Evolutionary conservation across 208 protist genomes (phyloP).

Genomic region (Leishmania braziliensis): DNA sequence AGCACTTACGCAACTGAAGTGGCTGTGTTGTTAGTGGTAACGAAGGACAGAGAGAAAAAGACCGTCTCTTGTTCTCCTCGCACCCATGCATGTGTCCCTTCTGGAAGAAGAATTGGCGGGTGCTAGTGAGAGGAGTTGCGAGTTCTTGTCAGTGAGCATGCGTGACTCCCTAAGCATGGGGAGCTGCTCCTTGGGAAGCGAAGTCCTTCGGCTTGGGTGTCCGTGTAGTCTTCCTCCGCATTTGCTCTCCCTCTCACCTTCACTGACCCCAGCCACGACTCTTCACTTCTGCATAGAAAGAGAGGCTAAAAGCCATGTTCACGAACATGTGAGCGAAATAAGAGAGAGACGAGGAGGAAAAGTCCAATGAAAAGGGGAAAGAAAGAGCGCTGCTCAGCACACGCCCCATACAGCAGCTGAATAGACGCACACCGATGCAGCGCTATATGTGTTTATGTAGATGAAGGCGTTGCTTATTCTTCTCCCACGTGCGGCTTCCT

Average conservation of each 20-base stretch:
- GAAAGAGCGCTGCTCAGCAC: neutral
- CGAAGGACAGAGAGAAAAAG: neutral
- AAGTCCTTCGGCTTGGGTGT: neutral
- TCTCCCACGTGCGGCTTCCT: neutral
- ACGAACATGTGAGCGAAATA: neutral
- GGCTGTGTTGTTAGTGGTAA: neutral
- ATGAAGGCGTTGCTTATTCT: neutral
- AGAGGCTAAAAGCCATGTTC: neutral
- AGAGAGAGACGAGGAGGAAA: constrained; percentile 1
- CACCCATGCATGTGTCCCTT: neutral
- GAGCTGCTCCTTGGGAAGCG: neutral
- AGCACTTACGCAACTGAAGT: neutral
- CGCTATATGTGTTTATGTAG: neutral
- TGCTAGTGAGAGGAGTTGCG: neutral
- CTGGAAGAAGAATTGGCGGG: neutral
- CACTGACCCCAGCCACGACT: neutral
- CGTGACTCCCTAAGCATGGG: neutral
- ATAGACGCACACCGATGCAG: too few relatives aligned
- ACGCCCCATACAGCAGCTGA: neutral
- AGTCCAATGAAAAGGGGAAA: neutral
- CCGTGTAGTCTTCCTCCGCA: neutral
- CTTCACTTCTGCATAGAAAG: neutral
- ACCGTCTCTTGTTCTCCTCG: neutral
- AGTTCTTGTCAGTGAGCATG: neutral
- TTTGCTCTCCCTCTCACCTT: neutral